Evolutionary conservation across 1,139 yeast genomes (phyloP).

Genomic region (Pichia sp.): DNA sequence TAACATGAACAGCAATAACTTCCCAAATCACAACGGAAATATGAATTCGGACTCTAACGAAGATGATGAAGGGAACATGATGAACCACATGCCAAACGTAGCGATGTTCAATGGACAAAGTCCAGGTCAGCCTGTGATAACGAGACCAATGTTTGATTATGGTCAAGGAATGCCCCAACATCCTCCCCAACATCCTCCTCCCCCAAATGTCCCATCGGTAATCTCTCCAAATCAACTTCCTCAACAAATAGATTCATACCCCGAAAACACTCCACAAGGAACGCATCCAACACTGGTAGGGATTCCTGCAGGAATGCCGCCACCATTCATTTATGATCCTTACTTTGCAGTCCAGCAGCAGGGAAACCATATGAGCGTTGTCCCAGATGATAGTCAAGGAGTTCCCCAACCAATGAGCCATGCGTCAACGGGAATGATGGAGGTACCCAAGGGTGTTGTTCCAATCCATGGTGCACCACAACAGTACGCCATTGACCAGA

Average conservation of each 20-base stretch:
- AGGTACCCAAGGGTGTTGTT: conserved; percentile 16
- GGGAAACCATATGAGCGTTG: conserved; percentile 15
- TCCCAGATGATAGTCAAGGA: conserved; percentile 10
- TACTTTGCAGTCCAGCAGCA: conserved; percentile 23
- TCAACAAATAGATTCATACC: conserved; percentile 20
- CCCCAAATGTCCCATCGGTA: not conserved
- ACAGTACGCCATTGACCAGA: conserved; percentile 26
- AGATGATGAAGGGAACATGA: not conserved
- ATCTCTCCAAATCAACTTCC: conserved; percentile 13
- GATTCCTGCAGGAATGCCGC: conserved; percentile 25
- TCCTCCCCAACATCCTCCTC: not conserved
- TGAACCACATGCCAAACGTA: conserved; percentile 5
- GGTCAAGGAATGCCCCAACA: conserved; percentile 9
- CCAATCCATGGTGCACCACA: conserved; percentile 17
- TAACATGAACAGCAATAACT: not conserved
- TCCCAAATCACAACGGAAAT: not conserved
- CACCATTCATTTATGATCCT: conserved; percentile 32
- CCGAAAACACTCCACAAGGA: conserved; percentile 22
- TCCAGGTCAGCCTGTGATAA: conserved; percentile 25
- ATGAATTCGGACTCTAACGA: not conserved
- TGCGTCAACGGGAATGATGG: conserved; percentile 17
- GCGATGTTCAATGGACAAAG: conserved; percentile 5
- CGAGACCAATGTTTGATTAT: conserved; percentile 24
- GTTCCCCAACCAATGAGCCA: conserved; percentile 16
- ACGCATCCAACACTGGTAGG: conserved; percentile 26